Conservation (phyloP, 257 asterid genomes). For the Fraxinus quadrangulata region DNA sequence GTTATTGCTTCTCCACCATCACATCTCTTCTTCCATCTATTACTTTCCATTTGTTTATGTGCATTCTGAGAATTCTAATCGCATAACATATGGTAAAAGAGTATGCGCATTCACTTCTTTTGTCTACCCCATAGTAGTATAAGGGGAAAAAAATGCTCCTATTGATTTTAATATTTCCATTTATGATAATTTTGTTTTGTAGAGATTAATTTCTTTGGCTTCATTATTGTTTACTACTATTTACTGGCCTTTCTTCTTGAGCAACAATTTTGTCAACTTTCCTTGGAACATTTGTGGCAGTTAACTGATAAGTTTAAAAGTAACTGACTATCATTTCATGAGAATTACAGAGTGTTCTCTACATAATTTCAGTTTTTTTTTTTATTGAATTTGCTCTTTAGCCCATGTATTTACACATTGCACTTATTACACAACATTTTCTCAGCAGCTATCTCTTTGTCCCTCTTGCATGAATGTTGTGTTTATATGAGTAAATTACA, state of each 20-base stretch:
- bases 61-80: too few relatives aligned
- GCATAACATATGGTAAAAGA: too few relatives aligned
- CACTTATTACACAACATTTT: neutral
- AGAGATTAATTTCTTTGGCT: neutral
- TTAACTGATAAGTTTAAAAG: neutral
- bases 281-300: neutral
- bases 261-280: neutral
- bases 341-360: neutral
- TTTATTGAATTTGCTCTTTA: neutral
- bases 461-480: neutral
- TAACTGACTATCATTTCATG: neutral
- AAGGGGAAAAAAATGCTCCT: neutral
- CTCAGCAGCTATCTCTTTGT: neutral
- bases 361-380: too few relatives aligned
- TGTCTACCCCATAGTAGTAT: too few relatives aligned
- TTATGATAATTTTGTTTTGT: too few relatives aligned
- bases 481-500: neutral
- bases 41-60: too few relatives aligned
- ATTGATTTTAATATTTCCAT: neutral
- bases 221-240: neutral
- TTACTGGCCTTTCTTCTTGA: neutral
- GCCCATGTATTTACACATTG: neutral
- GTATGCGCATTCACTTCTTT: too few relatives aligned
- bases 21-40: too few relatives aligned
- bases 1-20: too few relatives aligned